Base-by-base conservation (phyloP, 73 alveolate genomes). In the Paramecium pentaurelia region DNA sequence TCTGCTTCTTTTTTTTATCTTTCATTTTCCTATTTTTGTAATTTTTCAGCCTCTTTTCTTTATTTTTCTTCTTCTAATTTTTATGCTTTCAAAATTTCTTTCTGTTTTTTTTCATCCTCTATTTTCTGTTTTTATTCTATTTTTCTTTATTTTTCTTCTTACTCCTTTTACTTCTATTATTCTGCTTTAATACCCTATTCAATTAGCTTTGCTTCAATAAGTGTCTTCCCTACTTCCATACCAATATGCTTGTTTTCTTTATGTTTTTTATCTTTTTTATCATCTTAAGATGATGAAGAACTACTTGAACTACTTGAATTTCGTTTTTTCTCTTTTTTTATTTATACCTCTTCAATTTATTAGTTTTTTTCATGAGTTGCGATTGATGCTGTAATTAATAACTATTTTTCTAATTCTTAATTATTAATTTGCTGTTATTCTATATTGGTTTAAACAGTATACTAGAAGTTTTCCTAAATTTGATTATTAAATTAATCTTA, bases 21-120 rank as follows among this genome's bases (percentile, higher is more conserved):
- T 3, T 68, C 47, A 68, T 27, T 14, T 27, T 32, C 40, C 28
- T 22, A 68, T 68, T 68, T 68, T 73, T 73, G 18, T 36, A n/a
- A 25, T 73, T 73, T 73, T 73, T 73, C 87, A 34, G 60, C 37
- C 18, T 73, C 58, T 42, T 73, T 73, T 18, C n/a, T 73, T 73
- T 73, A 73, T 73, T 73, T 73, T 73, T 36, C 34, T 37, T 73
- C 60, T 40, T 73, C 58, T 36, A 30, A 37, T 73, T 73, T 40
- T 37, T 73, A 20, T 9, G 54, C 28, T 73, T 37, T 73, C 4
- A n/a, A 40, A 34, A 44, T n/a, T 37, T 64, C 59, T 27, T 73
- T 34, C 18, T 32, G 64, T 37, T 73, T 34, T 68, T 68, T 34
- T 51, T 34, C 47, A 0, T 16, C 47, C 4, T 68, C 84, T 68